phyloP scores from a whole-genome alignment of 2,329 filamentous ascomycete genomes.

The Pseudogymnoascus sp. region DNA sequence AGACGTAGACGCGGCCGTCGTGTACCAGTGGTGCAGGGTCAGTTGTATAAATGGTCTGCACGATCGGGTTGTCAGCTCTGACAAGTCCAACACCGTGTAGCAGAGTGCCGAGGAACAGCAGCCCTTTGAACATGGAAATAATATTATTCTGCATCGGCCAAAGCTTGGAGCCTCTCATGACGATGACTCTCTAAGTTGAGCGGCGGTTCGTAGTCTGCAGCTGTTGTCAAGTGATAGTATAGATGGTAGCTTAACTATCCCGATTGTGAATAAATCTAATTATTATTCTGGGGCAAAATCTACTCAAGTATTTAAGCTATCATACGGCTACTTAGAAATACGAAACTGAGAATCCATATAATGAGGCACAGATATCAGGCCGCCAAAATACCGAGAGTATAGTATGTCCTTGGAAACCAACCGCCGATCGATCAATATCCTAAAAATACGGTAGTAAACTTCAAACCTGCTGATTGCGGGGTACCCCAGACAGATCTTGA shows the following conservation, averaged over 20 bases:
- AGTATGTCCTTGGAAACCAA: not conserved
- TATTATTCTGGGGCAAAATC: not conserved
- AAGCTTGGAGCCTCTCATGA: not conserved
- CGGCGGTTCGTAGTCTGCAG: not conserved
- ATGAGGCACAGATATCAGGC: not conserved
- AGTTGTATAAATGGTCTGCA: not conserved
- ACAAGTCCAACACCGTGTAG: not conserved
- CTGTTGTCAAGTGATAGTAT: not conserved
- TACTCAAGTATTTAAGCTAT: not conserved
- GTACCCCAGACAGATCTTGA: not conserved
- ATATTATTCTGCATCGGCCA: not conserved
- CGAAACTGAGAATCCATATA: not conserved
- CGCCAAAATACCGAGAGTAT: not conserved
- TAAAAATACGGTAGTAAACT: not conserved
- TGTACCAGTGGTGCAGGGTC: not conserved
- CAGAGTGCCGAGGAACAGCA: not conserved
- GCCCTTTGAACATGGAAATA: not conserved
- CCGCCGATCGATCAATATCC: not conserved
- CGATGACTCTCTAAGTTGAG: not conserved
- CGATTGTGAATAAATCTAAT: not conserved
- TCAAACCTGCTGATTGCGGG: not conserved
- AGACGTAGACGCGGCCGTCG: not conserved
- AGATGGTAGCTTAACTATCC: constrained; percentile 13
- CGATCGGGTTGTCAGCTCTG: not conserved
- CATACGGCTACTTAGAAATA: not conserved